These are phyloP conservation scores for Geotrichum reessii DNA, from an alignment of 1,139 yeast species.

Conservation along the genomic window DNA sequence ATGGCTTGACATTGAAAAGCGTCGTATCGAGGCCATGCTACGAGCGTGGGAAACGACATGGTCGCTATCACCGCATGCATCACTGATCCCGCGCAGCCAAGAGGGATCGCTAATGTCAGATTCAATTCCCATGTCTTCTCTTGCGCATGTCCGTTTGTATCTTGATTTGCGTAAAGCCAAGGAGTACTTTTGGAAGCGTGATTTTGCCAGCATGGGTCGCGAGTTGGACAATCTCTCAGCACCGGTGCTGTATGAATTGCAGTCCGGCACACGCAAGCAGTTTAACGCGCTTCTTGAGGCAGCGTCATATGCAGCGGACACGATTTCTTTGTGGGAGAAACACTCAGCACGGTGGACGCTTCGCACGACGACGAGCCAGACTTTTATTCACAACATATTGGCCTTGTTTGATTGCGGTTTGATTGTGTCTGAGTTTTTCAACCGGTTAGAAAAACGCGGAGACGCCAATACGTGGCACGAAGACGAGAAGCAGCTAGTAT, in stretches of 20 bases:
- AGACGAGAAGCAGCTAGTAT: slow-evolving; percentile 30
- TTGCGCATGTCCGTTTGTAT: slow-evolving; percentile 37
- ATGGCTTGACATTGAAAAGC: slow-evolving; percentile 28
- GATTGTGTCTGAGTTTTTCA: slow-evolving; percentile 35
- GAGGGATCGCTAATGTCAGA: slow-evolving; percentile 40
- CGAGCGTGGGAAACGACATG: slow-evolving; percentile 41
- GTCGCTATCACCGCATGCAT: slow-evolving; percentile 38
- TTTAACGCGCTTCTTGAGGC: slow-evolving; percentile 35
- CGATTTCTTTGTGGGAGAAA: slow-evolving; percentile 39
- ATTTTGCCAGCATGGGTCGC: slow-evolving; percentile 34
- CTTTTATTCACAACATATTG: slow-evolving; percentile 37
- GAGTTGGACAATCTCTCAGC: slow-evolving; percentile 30
- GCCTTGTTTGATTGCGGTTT: slow-evolving; percentile 38
- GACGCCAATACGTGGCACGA: slow-evolving; percentile 26
- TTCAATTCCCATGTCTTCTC: slow-evolving; percentile 38
- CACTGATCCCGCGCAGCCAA: slow-evolving; percentile 35
- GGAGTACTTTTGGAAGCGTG: slow-evolving; percentile 37
- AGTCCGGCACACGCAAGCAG: slow-evolving; percentile 21
- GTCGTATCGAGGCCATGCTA: slow-evolving; percentile 28
- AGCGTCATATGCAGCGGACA: slow-evolving; percentile 38
- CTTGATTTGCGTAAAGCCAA: slow-evolving; percentile 34
- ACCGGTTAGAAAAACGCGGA: slow-evolving; percentile 28
- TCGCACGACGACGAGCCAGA: slow-evolving; percentile 34
- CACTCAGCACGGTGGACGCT: slow-evolving; percentile 34
- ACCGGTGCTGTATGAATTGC: slow-evolving; percentile 22